Conservation (phyloP, 208 protist genomes). For the Wallacemonas sp. region DNA sequence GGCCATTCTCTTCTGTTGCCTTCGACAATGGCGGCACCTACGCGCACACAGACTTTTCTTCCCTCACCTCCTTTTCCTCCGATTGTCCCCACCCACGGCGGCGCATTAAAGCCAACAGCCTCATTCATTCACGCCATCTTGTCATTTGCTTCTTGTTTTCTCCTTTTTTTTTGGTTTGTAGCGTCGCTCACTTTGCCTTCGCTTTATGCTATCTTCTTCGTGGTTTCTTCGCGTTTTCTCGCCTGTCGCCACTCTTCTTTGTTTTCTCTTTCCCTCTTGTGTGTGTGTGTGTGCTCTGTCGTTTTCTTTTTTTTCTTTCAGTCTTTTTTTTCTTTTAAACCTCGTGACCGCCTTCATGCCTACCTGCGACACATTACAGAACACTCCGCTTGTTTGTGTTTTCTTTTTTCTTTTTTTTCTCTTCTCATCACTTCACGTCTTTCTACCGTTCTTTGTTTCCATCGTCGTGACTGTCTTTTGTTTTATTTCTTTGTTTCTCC, state of each 20-base stretch:
- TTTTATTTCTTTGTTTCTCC: not conserved
- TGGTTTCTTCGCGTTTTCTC: not conserved
- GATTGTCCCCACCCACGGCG: no score
- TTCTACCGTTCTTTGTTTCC: conserved; percentile 7
- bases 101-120: not conserved
- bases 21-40: no score
- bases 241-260: not conserved
- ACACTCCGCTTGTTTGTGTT: not conserved
- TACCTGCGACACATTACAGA: not conserved
- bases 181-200: not conserved
- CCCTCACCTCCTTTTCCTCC: no score
- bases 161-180: conserved; percentile 5
- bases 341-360: not conserved
- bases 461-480: not conserved
- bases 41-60: no score
- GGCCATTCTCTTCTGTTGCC: no score
- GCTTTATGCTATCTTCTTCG: not conserved
- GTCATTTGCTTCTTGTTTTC: not conserved
- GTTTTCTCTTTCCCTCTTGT: not conserved
- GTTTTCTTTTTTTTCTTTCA: conserved; percentile 1
- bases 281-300: no score
- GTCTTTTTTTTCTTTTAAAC: conserved; percentile 10
- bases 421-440: conserved; percentile 2
- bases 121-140: not conserved
- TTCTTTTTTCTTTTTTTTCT: conserved; percentile 1